Evolutionary conservation across 805 yeast genomes (phyloP).

Genomic region (Kluyveromyces lactis): DNA sequence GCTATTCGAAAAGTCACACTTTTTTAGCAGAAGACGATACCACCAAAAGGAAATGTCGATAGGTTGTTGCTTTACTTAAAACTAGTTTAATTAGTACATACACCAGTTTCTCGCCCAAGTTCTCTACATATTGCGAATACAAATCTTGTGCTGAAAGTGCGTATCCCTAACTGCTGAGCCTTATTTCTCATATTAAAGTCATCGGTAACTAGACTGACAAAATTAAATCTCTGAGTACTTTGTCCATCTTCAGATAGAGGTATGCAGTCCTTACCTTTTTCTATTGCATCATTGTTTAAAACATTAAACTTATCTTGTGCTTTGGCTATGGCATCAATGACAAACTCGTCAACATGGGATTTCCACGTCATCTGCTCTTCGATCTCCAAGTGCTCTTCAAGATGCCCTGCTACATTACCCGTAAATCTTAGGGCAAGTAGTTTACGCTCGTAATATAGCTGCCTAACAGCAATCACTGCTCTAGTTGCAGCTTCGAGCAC

Average conservation of each 20-base stretch:
- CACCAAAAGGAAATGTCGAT: too few relatives aligned
- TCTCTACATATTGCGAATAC: conserved; percentile 27
- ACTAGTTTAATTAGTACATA: conserved; percentile 16
- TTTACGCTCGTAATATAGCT: conserved; percentile 47
- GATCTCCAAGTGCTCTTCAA: conserved; percentile 66
- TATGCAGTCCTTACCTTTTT: conserved; percentile 6
- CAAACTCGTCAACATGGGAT: conserved; percentile 61
- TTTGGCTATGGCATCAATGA: conserved; percentile 44
- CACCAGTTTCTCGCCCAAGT: conserved; percentile 14
- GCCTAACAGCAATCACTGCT: conserved; percentile 67
- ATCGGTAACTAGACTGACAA: conserved; percentile 62
- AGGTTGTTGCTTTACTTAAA: neutral
- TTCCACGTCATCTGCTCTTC: conserved; percentile 69
- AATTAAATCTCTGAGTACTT: conserved; percentile 39
- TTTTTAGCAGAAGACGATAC: too few relatives aligned
- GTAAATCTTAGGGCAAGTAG: conserved; percentile 58
- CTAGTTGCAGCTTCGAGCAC: conserved; percentile 76
- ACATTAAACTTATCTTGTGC: conserved; percentile 22
- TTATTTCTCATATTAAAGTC: conserved; percentile 65
- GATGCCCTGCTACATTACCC: conserved; percentile 57
- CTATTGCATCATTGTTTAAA: conserved; percentile 9
- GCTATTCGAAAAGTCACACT: neutral
- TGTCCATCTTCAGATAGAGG: conserved; percentile 2
- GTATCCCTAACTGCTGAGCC: conserved; percentile 32
- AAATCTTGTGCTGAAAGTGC: conserved; percentile 28